A percentile compares a stretch with the other conserved stretches of the same genome.
Evolutionary conservation across 441 rosid genomes (phyloP).

Genomic region (Brassica hybrid): DNA sequence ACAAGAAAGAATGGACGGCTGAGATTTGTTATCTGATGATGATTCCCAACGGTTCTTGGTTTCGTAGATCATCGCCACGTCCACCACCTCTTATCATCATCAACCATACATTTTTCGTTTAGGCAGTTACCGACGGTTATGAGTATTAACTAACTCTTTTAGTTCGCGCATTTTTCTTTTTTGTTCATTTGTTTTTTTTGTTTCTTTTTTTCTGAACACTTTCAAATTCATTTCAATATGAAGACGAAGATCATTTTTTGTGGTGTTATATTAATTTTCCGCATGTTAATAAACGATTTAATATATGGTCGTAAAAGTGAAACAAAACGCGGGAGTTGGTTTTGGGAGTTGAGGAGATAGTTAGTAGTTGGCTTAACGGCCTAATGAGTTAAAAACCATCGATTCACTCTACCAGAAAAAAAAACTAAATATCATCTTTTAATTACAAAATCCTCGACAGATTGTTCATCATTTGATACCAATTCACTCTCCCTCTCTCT

Average conservation of each 20-base stretch:
- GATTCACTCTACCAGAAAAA: constrained; percentile 27
- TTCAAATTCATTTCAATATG: constrained; percentile 4
- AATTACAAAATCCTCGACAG: not conserved
- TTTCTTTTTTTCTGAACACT: not conserved
- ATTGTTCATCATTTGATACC: not conserved
- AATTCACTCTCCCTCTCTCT: constrained; percentile 1
- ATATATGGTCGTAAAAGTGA: no score
- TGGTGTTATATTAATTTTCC: not conserved
- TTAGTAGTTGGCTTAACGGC: constrained; percentile 25
- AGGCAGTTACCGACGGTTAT: constrained; percentile 30
- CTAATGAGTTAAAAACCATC: constrained; percentile 25
- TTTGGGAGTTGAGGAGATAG: constrained; percentile 20
- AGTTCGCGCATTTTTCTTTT: not conserved
- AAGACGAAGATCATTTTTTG: not conserved
- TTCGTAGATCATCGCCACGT: not conserved
- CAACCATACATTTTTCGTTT: no score
- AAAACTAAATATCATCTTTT: constrained; percentile 14
- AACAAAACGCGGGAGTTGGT: constrained; percentile 31
- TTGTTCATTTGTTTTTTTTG: not conserved
- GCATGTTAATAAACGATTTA: no score
- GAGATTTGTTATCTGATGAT: constrained; percentile 33
- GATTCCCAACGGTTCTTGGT: constrained; percentile 18
- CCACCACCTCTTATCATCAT: no score
- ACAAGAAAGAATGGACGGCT: constrained; percentile 36
- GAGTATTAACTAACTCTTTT: not conserved